Conservation (phyloP, 805 yeast genomes). For the Schizosaccharomyces octosporus region DNA sequence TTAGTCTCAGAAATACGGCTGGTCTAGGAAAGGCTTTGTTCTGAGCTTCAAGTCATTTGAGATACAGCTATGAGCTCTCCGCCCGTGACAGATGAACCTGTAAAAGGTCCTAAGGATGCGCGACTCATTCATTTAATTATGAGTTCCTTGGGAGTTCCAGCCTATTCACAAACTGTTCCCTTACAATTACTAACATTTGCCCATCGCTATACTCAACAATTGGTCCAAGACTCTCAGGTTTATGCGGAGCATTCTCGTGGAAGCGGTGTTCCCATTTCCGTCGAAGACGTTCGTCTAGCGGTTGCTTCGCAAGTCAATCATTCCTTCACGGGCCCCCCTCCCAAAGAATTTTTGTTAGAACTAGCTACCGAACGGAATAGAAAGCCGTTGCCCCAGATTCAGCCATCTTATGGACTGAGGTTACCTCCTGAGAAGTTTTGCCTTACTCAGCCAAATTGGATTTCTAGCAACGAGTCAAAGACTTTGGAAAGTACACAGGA, state of each 20-base stretch:
- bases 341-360: constrained; percentile 73
- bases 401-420: constrained; percentile 61
- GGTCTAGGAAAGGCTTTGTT: not conserved
- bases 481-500: not conserved
- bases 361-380: constrained; percentile 81
- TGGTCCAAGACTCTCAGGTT: constrained; percentile 67
- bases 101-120: constrained; percentile 55
- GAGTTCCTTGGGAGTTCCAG: constrained; percentile 78
- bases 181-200: constrained; percentile 94
- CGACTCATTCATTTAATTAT: constrained; percentile 67
- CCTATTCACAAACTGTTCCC: constrained; percentile 89
- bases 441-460: constrained; percentile 46
- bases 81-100: not conserved
- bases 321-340: constrained; percentile 88
- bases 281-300: constrained; percentile 79
- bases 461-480: constrained; percentile 9
- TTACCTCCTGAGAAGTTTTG: constrained; percentile 96
- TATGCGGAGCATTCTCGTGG: constrained; percentile 51
- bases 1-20: not conserved
- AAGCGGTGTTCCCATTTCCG: constrained; percentile 23
- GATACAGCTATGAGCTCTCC: not conserved
- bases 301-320: constrained; percentile 85
- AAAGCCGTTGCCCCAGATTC: constrained; percentile 70
- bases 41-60: not conserved
- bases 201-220: constrained; percentile 57